Conservation (phyloP, 768 basidiomycete species). For the Pisolithus tinctorius region DNA sequence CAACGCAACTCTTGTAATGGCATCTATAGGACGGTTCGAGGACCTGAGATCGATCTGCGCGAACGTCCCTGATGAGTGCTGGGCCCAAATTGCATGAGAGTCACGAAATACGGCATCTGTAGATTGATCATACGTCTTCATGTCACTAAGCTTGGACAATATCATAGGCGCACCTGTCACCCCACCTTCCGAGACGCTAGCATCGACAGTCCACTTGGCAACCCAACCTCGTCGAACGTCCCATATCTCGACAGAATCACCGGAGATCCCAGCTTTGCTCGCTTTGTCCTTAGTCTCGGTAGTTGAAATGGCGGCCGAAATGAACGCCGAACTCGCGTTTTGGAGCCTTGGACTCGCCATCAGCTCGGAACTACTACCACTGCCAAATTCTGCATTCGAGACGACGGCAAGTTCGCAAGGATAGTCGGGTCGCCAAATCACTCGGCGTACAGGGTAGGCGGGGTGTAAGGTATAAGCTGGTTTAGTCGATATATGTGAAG, state of each 20-base stretch:
- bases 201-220: slow-evolving; percentile 73
- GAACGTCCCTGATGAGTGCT: slow-evolving; percentile 71
- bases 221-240: slow-evolving; percentile 77
- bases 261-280: slow-evolving; percentile 15
- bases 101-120: slow-evolving; percentile 65
- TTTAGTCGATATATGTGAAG: slow-evolving; percentile 52
- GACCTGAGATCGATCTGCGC: slow-evolving; percentile 72
- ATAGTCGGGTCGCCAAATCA: slow-evolving; percentile 71
- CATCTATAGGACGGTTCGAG: slow-evolving; percentile 57
- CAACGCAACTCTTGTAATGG: slow-evolving; percentile 53
- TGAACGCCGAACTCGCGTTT: slow-evolving; percentile 15
- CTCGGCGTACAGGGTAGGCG: slow-evolving; percentile 64
- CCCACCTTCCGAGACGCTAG: slow-evolving; percentile 61
- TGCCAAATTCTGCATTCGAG: slow-evolving; percentile 53
- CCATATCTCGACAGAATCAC: slow-evolving; percentile 78
- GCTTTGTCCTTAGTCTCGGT: slow-evolving; percentile 13
- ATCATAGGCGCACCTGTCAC: slow-evolving; percentile 52
- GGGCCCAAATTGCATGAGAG: slow-evolving; percentile 65
- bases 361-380: slow-evolving; percentile 18
- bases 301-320: slow-evolving; percentile 5
- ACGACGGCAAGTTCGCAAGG: slow-evolving; percentile 72
- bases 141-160: neutral
- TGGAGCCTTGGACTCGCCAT: slow-evolving; percentile 24
- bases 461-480: slow-evolving; percentile 70
- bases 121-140: neutral